A percentile compares a stretch with the other conserved stretches of the same genome.
Evolutionary conservation across 371 early-diverging fungal genomes (phyloP).

Genomic region (Actinomucor elegans): DNA sequence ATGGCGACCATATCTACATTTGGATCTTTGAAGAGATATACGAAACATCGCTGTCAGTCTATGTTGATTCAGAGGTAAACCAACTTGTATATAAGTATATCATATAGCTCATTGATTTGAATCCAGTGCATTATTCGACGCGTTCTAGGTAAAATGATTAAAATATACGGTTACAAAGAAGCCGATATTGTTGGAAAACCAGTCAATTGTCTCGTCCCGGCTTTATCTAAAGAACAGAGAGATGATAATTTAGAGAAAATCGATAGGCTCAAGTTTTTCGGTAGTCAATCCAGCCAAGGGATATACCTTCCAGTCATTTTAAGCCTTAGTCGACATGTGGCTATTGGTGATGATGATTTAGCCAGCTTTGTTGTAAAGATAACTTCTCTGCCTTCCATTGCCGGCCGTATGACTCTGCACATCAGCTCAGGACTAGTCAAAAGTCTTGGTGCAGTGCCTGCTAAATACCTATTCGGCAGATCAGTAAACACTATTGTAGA

Average conservation of each 20-base stretch:
- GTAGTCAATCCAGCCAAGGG: conserved; percentile 56
- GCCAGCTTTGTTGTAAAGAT: conserved; percentile 39
- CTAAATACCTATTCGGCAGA: conserved; percentile 69
- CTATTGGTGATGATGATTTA: conserved; percentile 8
- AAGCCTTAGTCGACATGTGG: conserved; percentile 33
- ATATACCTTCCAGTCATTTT: conserved; percentile 63
- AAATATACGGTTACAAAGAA: conserved; percentile 48
- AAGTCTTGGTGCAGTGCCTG: conserved; percentile 59
- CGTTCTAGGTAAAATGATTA: conserved; percentile 43
- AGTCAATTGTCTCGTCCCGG: conserved; percentile 45
- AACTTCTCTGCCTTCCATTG: conserved; percentile 64
- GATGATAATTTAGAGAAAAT: conserved; percentile 43
- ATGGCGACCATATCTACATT: conserved; percentile 52
- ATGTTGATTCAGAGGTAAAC: conserved; percentile 20
- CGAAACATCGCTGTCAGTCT: conserved; percentile 48
- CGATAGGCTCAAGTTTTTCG: conserved; percentile 63
- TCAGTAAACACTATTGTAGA: conserved; percentile 44
- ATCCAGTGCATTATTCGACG: conserved; percentile 52
- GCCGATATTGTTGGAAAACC: conserved; percentile 41
- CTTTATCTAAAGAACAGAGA: conserved; percentile 20
- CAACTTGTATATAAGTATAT: no score
- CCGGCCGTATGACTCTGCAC: conserved; percentile 59
- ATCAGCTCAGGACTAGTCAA: conserved; percentile 48
- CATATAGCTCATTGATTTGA: no score
- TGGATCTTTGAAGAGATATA: conserved; percentile 77